phyloP scores from a whole-genome alignment of 129 eudicot species.

The Tagetes erecta region DNA sequence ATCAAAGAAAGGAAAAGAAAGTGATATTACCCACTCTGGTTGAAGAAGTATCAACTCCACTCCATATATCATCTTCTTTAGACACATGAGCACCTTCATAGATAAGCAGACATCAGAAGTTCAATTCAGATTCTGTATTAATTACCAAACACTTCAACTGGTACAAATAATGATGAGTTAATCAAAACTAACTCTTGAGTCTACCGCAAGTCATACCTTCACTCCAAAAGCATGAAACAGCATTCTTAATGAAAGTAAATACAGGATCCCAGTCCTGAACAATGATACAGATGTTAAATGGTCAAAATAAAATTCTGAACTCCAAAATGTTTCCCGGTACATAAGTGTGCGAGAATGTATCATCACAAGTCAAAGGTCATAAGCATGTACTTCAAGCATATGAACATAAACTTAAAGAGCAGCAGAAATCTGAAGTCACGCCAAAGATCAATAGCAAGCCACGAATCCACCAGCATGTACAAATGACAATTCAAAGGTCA shows the following conservation, averaged over 20 bases:
- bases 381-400: conserved; percentile 9
- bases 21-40: conserved; percentile 39
- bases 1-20: not conserved
- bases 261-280: conserved; percentile 79
- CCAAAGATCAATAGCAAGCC: conserved; percentile 13
- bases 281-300: conserved; percentile 21
- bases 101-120: conserved; percentile 10
- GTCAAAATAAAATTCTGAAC: not conserved
- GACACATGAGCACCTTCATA: conserved; percentile 29
- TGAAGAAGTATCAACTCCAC: conserved; percentile 28
- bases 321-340: conserved; percentile 3
- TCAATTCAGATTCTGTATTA: conserved; percentile 19
- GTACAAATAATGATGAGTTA: conserved; percentile 13
- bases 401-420: not conserved
- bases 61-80: conserved; percentile 36
- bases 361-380: conserved; percentile 13
- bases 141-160: conserved; percentile 17
- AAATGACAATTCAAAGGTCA: conserved; percentile 6
- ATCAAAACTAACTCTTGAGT: conserved; percentile 9
- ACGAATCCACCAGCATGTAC: conserved; percentile 3
- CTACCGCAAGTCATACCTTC: conserved; percentile 47
- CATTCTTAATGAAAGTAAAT: conserved; percentile 57
- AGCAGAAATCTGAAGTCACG: not conserved
- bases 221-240: conserved; percentile 62
- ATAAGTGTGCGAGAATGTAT: not conserved